Percentiles rank a stretch among this genome's conserved stretches.
Conservation (phyloP, 2,329 filamentous ascomycete species). For the Calonectria henricotiae region DNA sequence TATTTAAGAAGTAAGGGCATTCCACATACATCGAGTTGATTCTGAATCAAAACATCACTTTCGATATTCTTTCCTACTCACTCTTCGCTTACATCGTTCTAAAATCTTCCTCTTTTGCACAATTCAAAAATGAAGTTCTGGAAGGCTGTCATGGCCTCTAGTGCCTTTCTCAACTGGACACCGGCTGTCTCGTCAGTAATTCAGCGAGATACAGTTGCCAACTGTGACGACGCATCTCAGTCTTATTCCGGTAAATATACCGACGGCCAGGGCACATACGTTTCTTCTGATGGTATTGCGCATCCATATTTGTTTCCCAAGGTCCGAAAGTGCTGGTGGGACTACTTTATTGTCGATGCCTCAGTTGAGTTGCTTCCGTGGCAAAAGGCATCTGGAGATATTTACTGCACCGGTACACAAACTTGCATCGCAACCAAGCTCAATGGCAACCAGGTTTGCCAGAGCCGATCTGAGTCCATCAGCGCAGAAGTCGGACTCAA, state of each 20-base stretch:
- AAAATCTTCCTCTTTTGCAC: neutral
- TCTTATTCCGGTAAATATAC: slow-evolving; percentile 2
- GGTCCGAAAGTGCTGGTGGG: slow-evolving; percentile 29
- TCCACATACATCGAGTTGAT: neutral
- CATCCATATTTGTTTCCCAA: slow-evolving; percentile 25
- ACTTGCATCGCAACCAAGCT: slow-evolving; percentile 5
- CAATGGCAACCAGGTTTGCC: slow-evolving; percentile 6
- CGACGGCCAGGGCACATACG: slow-evolving; percentile 16
- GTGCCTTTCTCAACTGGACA: slow-evolving; percentile 5
- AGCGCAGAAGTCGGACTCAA: slow-evolving; percentile 5
- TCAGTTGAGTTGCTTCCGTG: slow-evolving; percentile 8
- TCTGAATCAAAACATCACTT: neutral
- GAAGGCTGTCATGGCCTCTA: neutral
- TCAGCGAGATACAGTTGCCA: neutral
- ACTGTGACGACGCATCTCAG: slow-evolving; percentile 4
- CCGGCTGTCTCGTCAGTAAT: neutral
- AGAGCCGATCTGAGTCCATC: slow-evolving; percentile 11
- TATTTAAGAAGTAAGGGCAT: neutral
- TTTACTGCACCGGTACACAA: slow-evolving; percentile 5
- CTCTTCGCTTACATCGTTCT: no score
- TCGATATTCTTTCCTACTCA: neutral
- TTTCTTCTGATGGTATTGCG: slow-evolving; percentile 15
- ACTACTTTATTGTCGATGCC: slow-evolving; percentile 27
- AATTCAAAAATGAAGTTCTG: slow-evolving; percentile 8
- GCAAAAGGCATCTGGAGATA: slow-evolving; percentile 18